A percentile compares a stretch with the other conserved stretches of the same genome.
Evolutionary conservation across 176 grass and related monocot species (phyloP).

Genomic region (Avena insularis): DNA sequence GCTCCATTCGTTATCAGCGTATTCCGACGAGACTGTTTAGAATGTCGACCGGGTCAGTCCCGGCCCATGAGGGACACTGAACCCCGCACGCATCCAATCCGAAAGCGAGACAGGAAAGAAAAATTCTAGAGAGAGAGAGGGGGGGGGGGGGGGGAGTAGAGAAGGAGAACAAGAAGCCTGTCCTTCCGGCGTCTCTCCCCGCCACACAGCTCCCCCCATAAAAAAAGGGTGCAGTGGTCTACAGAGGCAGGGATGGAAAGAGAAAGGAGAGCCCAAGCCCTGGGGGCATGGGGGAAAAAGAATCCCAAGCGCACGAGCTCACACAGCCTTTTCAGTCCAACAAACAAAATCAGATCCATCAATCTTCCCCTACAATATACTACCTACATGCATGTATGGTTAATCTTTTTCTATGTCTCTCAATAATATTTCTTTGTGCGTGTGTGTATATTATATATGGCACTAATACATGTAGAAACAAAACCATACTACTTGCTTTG

Average conservation of each 20-base stretch:
- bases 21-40: conserved; percentile 19
- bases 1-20: background rate
- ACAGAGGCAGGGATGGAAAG: conserved; percentile 45
- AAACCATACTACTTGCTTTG: conserved; percentile 47
- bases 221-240: conserved; percentile 58
- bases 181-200: conserved; percentile 22
- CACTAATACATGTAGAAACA: conserved; percentile 41
- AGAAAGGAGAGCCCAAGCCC: conserved; percentile 47
- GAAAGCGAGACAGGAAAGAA: conserved; percentile 40
- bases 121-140: background rate
- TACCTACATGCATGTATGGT: conserved; percentile 16
- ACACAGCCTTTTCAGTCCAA: conserved; percentile 43
- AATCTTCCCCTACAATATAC: conserved; percentile 37
- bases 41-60: conserved; percentile 10
- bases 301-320: conserved; percentile 77
- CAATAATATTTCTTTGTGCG: background rate
- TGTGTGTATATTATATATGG: background rate
- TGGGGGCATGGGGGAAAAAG: conserved; percentile 72
- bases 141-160: background rate
- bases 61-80: conserved; percentile 11
- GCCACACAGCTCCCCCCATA: conserved; percentile 33
- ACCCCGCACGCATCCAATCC: conserved; percentile 54
- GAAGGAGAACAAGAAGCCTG: background rate
- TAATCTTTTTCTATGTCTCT: background rate
- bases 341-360: conserved; percentile 42